phyloP scores from a whole-genome alignment of 305 asterid species.

The Andrographis paniculata region DNA sequence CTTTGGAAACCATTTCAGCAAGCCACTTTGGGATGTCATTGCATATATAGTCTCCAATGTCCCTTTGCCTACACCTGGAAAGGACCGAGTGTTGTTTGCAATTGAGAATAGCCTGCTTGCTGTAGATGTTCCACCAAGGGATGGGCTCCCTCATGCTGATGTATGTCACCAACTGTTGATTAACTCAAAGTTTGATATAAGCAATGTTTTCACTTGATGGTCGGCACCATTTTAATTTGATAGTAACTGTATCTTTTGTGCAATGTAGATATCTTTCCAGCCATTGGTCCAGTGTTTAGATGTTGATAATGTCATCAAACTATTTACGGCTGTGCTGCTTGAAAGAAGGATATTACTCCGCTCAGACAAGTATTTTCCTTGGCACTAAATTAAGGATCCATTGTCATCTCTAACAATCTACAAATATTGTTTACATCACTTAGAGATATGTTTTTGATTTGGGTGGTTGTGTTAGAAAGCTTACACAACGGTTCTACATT shows the following conservation, averaged over 20 bases:
- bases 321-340: constrained; percentile 86
- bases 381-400: no score
- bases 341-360: constrained; percentile 96
- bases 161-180: constrained; percentile 39
- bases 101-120: constrained; percentile 83
- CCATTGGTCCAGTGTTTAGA: constrained; percentile 97
- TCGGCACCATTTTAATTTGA: constrained; percentile 16
- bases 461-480: no score
- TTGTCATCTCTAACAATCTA: no score
- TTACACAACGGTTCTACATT: no score
- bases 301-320: constrained; percentile 86
- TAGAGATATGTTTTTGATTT: no score
- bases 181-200: constrained; percentile 5
- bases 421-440: no score
- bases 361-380: constrained; percentile 59
- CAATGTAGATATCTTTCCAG: constrained; percentile 88
- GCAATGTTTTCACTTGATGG: constrained; percentile 4
- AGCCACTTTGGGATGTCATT: constrained; percentile 87
- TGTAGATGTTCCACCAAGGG: constrained; percentile 88
- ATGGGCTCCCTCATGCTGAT: constrained; percentile 96
- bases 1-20: constrained; percentile 58
- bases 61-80: constrained; percentile 94
- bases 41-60: constrained; percentile 70
- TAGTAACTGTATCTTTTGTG: constrained; percentile 22
- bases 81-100: constrained; percentile 75